A percentile compares a stretch with the other conserved stretches of the same genome.
These are phyloP conservation scores for Rosa hybrid DNA, from an alignment of 331 rosid species.

Conservation along the genomic window DNA sequence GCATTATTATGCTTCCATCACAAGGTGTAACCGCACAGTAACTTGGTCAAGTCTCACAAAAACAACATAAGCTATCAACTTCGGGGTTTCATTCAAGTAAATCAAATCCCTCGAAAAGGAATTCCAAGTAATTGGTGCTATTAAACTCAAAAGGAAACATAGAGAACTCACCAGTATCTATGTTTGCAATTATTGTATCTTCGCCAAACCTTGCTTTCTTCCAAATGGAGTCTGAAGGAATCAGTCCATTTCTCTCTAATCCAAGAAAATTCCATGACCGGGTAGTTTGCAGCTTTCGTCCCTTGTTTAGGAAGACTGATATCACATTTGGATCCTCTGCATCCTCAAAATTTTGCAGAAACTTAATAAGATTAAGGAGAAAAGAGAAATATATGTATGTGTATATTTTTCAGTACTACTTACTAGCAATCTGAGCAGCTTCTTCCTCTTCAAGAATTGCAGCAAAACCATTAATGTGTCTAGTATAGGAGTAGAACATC, in stretches of 20 bases:
- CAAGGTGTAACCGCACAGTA: not conserved
- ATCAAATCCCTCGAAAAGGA: not conserved
- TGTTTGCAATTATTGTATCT: constrained; percentile 35
- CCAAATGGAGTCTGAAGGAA: constrained; percentile 24
- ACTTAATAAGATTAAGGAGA: not conserved
- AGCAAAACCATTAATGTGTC: constrained; percentile 42
- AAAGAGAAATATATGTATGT: not conserved
- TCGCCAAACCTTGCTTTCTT: constrained; percentile 30
- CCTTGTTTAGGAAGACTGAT: constrained; percentile 33
- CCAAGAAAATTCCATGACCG: constrained; percentile 41
- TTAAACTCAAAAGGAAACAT: not conserved
- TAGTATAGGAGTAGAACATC: constrained; percentile 31
- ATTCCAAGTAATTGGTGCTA: too few species aligned
- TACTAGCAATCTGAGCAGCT: constrained; percentile 26
- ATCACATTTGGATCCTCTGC: constrained; percentile 33
- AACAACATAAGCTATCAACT: not conserved
- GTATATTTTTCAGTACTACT: not conserved
- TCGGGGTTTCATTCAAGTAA: not conserved
- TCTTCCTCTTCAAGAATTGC: constrained; percentile 32
- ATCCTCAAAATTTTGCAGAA: not conserved
- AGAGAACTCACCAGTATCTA: constrained; percentile 32
- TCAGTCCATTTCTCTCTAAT: constrained; percentile 9
- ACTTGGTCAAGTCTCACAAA: not conserved
- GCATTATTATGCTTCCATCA: not conserved
- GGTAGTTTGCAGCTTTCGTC: constrained; percentile 37